phyloP scores from a whole-genome alignment of 371 early-diverging fungal species.

The Syncephalis fuscata region DNA sequence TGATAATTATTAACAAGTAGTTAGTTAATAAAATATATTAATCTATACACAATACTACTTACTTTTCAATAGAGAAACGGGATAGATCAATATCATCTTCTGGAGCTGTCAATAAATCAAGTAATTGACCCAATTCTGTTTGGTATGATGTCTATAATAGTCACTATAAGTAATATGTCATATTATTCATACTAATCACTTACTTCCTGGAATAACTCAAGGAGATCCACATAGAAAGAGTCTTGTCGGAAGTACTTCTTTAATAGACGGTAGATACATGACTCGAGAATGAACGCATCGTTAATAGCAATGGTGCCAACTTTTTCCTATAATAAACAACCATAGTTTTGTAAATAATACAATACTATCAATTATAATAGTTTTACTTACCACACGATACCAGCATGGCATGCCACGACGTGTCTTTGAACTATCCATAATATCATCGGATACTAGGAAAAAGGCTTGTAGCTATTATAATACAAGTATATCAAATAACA shows the following conservation, averaged over 20 bases:
- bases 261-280: slow-evolving; percentile 75
- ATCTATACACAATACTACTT: slow-evolving; percentile 6
- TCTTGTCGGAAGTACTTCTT: slow-evolving; percentile 79
- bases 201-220: slow-evolving; percentile 93
- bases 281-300: slow-evolving; percentile 85
- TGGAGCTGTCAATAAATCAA: slow-evolving; percentile 93
- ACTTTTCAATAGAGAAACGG: slow-evolving; percentile 80
- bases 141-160: slow-evolving; percentile 83
- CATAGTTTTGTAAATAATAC: too few species aligned
- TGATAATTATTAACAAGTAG: slow-evolving; percentile 6
- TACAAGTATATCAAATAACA: background rate
- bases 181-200: too few species aligned
- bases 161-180: too few species aligned
- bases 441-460: slow-evolving; percentile 94
- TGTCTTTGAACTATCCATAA: slow-evolving; percentile 91
- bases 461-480: slow-evolving; percentile 77
- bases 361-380: background rate
- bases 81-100: slow-evolving; percentile 79
- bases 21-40: too few species aligned
- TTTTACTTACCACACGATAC: slow-evolving; percentile 48
- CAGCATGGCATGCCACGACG: slow-evolving; percentile 94
- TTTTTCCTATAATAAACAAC: too few species aligned
- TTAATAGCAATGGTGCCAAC: slow-evolving; percentile 91
- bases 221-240: slow-evolving; percentile 66
- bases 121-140: slow-evolving; percentile 94